Evolutionary conservation across 2,329 filamentous ascomycete species (phyloP), one percentile per base, ranked within the genome.

Genomic region (Xylariomycetidae sp.): DNA sequence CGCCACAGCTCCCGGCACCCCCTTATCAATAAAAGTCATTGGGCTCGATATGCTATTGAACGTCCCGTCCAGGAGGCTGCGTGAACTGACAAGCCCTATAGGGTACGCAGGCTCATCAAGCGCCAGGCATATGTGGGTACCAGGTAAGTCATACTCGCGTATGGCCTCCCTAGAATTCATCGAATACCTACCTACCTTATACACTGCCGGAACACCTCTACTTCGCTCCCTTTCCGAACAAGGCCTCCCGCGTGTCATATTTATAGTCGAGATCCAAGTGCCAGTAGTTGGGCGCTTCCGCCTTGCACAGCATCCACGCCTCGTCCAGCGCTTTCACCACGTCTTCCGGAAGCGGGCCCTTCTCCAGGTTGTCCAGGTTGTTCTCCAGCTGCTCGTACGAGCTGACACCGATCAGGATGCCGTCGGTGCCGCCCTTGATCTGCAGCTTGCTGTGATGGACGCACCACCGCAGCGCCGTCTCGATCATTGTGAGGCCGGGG

Each of bases 261-360:
- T 67, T 72, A 47, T 85, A 85, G 54, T 73, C 70, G 34, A 85
- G 57, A 31, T 82, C 76, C 34, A 66, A 62, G 46, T 75, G 72
- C 69, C 70, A 76, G 48, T 76, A 76, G 31, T 64, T 61, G 7
- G 64, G 42, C 8, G 66, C 63, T 20, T 74, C 69, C 2, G 59
- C 54, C 64, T 87, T 89, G 10, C 73, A 65, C n/a, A 82, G 64
- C 47, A 68, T 43, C 87, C 88, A 94, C 4, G 84, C 86, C 58
- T 85, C 65, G 47, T 94, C 85, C 37, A 94, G 63, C 10, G 74
- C 79, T 53, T 79, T 60, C 8, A 93, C 71, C 12, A 93, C 80
- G 17, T 87, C 84, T 10, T 84, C 75, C 0, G 85, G 85, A 42
- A 93, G 61, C 1, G 85, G 84, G 0, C 85, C 82, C 72, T 77